These are phyloP conservation scores for Penicillium occitanis DNA, from an alignment of 2,329 filamentous ascomycete genomes.

Conservation along the genomic window DNA sequence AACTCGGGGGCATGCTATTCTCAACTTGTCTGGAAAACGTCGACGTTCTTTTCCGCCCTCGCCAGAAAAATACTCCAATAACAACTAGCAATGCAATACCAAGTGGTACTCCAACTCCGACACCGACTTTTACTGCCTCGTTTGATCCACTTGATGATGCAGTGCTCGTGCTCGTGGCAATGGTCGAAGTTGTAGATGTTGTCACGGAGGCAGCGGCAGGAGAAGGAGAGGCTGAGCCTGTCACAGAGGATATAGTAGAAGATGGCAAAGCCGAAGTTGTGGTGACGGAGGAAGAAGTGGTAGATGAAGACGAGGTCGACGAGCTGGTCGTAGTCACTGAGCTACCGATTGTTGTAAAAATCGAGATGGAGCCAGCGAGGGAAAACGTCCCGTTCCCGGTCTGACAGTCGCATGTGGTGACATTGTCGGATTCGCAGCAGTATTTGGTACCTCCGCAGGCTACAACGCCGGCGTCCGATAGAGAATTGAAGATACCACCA, in stretches of 20 bases:
- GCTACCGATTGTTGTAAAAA: constrained; percentile 1
- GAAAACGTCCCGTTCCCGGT: neutral
- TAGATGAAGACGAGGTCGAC: neutral
- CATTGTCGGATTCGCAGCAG: constrained; percentile 4
- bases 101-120: neutral
- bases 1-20: neutral
- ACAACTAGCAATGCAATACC: neutral
- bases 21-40: neutral
- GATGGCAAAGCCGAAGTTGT: neutral
- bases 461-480: constrained; percentile 2
- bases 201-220: neutral
- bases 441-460: neutral
- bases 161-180: neutral
- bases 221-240: neutral
- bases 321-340: constrained; percentile 1
- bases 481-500: neutral
- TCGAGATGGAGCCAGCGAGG: neutral
- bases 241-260: neutral
- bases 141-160: neutral
- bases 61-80: neutral
- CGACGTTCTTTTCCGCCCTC: neutral
- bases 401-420: constrained; percentile 6
- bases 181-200: neutral
- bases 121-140: neutral
- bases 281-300: neutral